A percentile compares a stretch with the other conserved stretches of the same genome.
phyloP scores from a whole-genome alignment of 2,329 filamentous ascomycete species.

The Seiridium cupressi region DNA sequence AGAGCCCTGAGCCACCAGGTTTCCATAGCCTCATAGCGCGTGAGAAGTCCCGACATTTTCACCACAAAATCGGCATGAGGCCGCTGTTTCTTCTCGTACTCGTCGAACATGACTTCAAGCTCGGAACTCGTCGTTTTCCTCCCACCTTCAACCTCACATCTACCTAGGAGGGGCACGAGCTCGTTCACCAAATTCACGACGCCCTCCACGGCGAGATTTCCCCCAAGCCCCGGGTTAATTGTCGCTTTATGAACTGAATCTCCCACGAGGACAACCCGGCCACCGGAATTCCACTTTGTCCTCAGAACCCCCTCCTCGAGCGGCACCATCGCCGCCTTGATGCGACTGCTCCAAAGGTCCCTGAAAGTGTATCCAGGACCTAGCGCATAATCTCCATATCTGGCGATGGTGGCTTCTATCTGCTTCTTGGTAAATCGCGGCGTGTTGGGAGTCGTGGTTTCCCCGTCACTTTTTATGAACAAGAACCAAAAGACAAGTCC shows the following conservation, averaged over 20 bases:
- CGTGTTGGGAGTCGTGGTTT: neutral
- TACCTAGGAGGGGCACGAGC: conserved; percentile 15
- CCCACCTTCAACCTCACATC: neutral
- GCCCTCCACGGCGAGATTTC: conserved; percentile 15
- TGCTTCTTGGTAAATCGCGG: conserved; percentile 12
- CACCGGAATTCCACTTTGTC: conserved; percentile 13
- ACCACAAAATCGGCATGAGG: conserved; percentile 16
- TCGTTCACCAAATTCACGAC: conserved; percentile 14
- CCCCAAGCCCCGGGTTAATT: conserved; percentile 15
- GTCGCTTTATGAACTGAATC: conserved; percentile 18
- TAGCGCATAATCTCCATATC: conserved; percentile 11
- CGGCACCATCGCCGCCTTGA: conserved; percentile 12
- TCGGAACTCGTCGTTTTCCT: conserved; percentile 13
- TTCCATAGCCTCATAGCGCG: conserved; percentile 22
- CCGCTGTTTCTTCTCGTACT: conserved; percentile 18
- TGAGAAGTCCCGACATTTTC: conserved; percentile 17
- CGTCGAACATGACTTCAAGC: conserved; percentile 12
- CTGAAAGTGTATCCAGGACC: conserved; percentile 18
- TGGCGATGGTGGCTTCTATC: conserved; percentile 9
- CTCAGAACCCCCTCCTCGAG: conserved; percentile 16
- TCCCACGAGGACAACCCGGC: conserved; percentile 14
- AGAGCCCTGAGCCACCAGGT: conserved; percentile 15
- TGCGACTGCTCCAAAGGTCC: conserved; percentile 15
- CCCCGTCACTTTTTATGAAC: neutral
- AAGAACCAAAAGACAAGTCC: neutral